Evolutionary conservation across 1,284 basidiomycete genomes (phyloP).

Genomic region (Cutaneotrichosporon sp.): DNA sequence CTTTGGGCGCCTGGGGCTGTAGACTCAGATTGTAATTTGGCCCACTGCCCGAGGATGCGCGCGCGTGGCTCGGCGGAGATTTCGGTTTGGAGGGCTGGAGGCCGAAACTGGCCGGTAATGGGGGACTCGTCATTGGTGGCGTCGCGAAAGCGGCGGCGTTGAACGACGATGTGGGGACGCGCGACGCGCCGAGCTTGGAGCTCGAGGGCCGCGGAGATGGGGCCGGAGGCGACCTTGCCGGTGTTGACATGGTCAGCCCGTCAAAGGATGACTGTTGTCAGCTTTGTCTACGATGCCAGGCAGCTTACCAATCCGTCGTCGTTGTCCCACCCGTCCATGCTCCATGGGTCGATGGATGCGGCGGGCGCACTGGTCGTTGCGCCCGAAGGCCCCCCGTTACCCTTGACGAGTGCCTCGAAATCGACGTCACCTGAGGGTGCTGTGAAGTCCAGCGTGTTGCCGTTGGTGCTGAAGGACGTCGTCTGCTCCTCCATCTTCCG

Average conservation of each 20-base stretch:
- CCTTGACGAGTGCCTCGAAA: conserved; percentile 47
- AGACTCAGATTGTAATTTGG: conserved; percentile 46
- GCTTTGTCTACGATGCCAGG: neutral
- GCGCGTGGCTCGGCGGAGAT: neutral
- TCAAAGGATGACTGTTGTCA: conserved; percentile 15
- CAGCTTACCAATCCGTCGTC: conserved; percentile 26
- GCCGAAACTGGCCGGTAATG: conserved; percentile 7
- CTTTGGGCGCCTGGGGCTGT: conserved; percentile 26
- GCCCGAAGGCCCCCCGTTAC: neutral
- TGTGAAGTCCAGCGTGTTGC: conserved; percentile 24
- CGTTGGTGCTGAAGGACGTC: conserved; percentile 18
- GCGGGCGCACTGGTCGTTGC: conserved; percentile 1
- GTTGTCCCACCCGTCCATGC: conserved; percentile 39
- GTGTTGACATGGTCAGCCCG: conserved; percentile 6
- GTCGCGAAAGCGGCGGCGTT: too few species aligned
- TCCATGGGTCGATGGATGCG: conserved; percentile 34
- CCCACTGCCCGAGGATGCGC: conserved; percentile 11
- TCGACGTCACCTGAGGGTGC: conserved; percentile 39
- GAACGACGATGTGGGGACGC: too few species aligned
- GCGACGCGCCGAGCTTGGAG: neutral
- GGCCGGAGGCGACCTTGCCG: too few species aligned
- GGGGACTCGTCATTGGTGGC: too few species aligned
- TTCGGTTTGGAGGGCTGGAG: conserved; percentile 15
- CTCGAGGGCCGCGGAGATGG: conserved; percentile 3
- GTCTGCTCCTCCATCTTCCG: conserved; percentile 46